Evolutionary conservation across 495 filamentous ascomycete genomes (phyloP), one percentile per base, ranked within the genome.

Genomic region (Annulohypoxylon stygium): DNA sequence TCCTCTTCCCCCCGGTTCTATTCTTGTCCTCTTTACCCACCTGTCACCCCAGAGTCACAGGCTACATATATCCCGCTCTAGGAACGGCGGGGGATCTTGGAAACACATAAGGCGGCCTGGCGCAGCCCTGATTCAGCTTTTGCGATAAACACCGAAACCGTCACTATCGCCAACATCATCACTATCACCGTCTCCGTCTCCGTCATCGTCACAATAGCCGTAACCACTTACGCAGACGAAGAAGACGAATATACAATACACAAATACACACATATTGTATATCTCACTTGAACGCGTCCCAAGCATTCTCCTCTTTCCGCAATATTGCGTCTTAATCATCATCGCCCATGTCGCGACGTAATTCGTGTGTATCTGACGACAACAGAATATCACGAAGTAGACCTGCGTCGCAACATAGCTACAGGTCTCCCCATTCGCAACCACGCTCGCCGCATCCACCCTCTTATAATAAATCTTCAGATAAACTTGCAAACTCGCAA

Each of bases 331-430:
- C 20, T 16, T 25, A 50, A 16, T 25, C 25, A 36, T 53, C 26
- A 48, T 26, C 50, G 74, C 67, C 65, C 71, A 78, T 78, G 75
- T 77, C 75, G 67, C 77, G 70, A 74, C 73, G 71, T 54, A 75
- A 54, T 48, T 74, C 77, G 61, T 68, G 71, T 64, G 63, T 75
- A 70, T 75, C 75, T 63, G 77, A 78, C 66, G 72, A 78, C 48
- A 70, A 16, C 65, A 71, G 66, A 65, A 77, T 59, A 71, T 53
- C 63, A 71, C 69, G 51, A 67, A 75, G 61, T 50, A 68, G 72
- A 64, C 51, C 77, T 7, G 43, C 64, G 12, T 77, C 77, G 45
- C 74, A 77, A 34, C 67, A 74, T 2, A 72, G 61, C 34, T 71
- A 59, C 30, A 67, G 51, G 23, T 65, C 71, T 16, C 70, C 75